These are phyloP conservation scores for Lanmaoa pseudosensibilis DNA, from an alignment of 768 basidiomycete genomes.

Conservation along the genomic window DNA sequence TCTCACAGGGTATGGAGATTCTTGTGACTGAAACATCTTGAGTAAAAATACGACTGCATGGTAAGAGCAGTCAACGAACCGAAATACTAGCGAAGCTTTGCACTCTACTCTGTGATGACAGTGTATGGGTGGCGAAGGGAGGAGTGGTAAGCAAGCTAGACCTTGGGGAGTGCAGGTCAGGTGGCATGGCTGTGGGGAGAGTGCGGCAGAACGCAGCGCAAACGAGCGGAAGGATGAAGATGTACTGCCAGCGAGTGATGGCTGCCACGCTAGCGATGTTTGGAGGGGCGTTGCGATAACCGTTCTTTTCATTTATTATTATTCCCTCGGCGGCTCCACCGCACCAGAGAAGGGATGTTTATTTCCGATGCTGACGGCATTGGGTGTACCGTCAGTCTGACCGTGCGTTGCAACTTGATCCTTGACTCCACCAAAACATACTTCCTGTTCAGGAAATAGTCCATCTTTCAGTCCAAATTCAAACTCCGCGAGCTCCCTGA, in stretches of 20 bases:
- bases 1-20: slow-evolving; percentile 42
- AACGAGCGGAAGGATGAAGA: not conserved
- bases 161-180: slow-evolving; percentile 9
- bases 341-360: not conserved
- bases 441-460: not conserved
- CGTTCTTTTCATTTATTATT: not conserved
- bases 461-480: not conserved
- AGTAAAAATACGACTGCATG: not conserved
- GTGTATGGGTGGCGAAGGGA: slow-evolving; percentile 1
- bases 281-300: not conserved
- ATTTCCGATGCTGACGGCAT: slow-evolving; percentile 4
- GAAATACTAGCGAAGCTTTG: slow-evolving; percentile 29
- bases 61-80: slow-evolving; percentile 7
- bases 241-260: not conserved
- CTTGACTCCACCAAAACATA: not conserved
- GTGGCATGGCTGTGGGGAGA: slow-evolving; percentile 17
- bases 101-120: slow-evolving; percentile 23
- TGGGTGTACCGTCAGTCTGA: too few relatives aligned
- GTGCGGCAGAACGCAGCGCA: not conserved
- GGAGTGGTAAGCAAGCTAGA: slow-evolving; percentile 13
- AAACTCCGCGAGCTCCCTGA: not conserved
- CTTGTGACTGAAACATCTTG: slow-evolving; percentile 20
- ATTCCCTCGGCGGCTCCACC: slow-evolving; percentile 6
- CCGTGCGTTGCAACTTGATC: too few relatives aligned
- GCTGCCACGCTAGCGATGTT: not conserved